A percentile compares a stretch with the other conserved stretches of the same genome.
These are phyloP conservation scores for Plasmodium inui DNA, from an alignment of 169 alveolate species.

Conservation along the genomic window DNA sequence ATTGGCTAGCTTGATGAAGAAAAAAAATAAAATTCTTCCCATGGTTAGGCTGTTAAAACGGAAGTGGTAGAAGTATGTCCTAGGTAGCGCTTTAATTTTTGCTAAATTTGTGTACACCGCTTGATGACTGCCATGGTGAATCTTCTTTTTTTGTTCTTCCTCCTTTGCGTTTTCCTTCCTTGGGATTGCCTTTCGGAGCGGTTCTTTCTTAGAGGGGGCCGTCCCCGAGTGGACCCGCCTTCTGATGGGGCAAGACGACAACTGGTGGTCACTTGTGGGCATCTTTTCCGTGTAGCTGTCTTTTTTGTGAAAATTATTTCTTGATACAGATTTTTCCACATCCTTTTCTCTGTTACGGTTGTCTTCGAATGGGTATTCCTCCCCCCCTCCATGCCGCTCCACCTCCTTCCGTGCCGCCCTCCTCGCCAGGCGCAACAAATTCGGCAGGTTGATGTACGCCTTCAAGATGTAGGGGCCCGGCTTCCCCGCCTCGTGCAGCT, in stretches of 20 bases:
- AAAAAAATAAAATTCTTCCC: slow-evolving; percentile 25
- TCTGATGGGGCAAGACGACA: not conserved
- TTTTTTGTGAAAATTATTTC: not conserved
- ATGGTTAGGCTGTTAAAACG: slow-evolving; percentile 28
- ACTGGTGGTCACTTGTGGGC: not conserved
- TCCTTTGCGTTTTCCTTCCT: not conserved
- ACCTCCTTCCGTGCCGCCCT: not conserved
- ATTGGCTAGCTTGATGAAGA: slow-evolving; percentile 54
- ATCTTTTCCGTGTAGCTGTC: not conserved
- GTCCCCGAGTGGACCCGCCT: not conserved
- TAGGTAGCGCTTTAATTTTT: not conserved
- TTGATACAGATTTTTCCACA: not conserved
- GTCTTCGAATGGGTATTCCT: not conserved
- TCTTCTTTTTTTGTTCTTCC: not conserved
- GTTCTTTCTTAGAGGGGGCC: not conserved
- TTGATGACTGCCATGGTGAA: not conserved
- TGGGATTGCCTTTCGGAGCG: not conserved
- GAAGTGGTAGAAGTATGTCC: slow-evolving; percentile 1
- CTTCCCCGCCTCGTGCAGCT: not conserved
- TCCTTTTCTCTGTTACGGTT: not conserved
- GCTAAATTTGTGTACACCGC: not conserved
- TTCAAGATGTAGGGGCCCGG: slow-evolving; percentile 55
- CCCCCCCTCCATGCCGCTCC: not conserved
- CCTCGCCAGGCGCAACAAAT: slow-evolving; percentile 20
- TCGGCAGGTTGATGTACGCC: slow-evolving; percentile 40